A percentile compares a stretch with the other conserved stretches of the same genome.
These are phyloP conservation scores for Usnea hakonensis DNA, from an alignment of 495 filamentous ascomycete genomes.

Conservation along the genomic window DNA sequence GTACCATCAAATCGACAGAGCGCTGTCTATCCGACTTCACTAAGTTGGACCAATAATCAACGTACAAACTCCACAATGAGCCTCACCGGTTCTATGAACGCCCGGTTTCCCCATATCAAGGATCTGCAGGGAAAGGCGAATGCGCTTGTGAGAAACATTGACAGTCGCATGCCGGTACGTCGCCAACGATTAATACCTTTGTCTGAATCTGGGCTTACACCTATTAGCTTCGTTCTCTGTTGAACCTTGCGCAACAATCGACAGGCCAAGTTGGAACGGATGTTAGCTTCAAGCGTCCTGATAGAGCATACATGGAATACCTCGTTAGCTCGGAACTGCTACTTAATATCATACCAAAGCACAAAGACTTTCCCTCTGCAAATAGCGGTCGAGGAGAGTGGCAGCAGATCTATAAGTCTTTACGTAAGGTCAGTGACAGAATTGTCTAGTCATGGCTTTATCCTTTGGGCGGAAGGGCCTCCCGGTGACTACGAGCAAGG, in stretches of 20 bases:
- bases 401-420: constrained; percentile 14
- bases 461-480: background rate
- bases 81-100: constrained; percentile 14
- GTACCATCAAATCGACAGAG: constrained; percentile 4
- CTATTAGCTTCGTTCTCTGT: constrained; percentile 36
- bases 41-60: constrained; percentile 9
- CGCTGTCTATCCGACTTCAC: constrained; percentile 10
- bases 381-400: constrained; percentile 13
- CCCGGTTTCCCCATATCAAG: constrained; percentile 61
- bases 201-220: background rate
- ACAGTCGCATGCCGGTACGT: constrained; percentile 39
- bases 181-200: background rate
- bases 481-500: background rate
- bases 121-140: constrained; percentile 55
- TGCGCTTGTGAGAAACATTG: constrained; percentile 35
- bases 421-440: constrained; percentile 21
- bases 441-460: background rate
- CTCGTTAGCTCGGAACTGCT: constrained; percentile 71
- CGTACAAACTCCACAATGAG: constrained; percentile 20
- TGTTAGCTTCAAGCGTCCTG: constrained; percentile 47
- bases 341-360: constrained; percentile 62
- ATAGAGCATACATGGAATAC: constrained; percentile 67
- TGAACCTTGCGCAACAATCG: constrained; percentile 42
- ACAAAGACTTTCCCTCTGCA: constrained; percentile 49
- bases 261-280: constrained; percentile 45